Percentiles rank a stretch among this genome's conserved stretches.
Conservation (phyloP, 2,329 filamentous ascomycete species). For the Aureobasidium musti region DNA sequence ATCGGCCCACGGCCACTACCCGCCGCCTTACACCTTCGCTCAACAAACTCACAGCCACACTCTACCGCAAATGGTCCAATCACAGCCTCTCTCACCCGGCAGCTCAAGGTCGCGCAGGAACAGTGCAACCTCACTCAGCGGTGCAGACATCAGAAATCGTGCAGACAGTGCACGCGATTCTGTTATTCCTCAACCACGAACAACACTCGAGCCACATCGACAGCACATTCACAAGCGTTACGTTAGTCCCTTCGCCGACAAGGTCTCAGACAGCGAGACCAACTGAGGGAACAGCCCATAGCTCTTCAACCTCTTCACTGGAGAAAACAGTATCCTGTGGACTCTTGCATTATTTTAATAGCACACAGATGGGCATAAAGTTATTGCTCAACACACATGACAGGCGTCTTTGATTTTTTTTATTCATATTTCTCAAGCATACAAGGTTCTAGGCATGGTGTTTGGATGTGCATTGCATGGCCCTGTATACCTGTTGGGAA, state of each 20-base stretch:
- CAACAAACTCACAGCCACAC: constrained; percentile 40
- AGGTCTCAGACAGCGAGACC: constrained; percentile 15
- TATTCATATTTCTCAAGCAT: background rate
- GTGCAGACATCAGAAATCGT: constrained; percentile 34
- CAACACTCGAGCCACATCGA: constrained; percentile 24
- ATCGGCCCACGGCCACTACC: constrained; percentile 12
- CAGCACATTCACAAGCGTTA: constrained; percentile 22
- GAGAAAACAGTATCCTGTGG: constrained; percentile 21
- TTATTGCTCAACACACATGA: background rate
- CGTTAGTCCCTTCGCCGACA: constrained; percentile 23
- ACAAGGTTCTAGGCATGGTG: background rate
- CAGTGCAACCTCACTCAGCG: constrained; percentile 34
- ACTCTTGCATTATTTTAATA: background rate
- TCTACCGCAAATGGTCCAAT: constrained; percentile 37
- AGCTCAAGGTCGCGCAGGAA: constrained; percentile 36
- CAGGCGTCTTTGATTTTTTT: background rate
- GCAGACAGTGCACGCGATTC: constrained; percentile 39
- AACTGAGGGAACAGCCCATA: background rate
- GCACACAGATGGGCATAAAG: constrained; percentile 15
- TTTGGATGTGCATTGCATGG: background rate
- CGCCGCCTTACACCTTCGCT: constrained; percentile 32
- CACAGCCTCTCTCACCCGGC: constrained; percentile 33
- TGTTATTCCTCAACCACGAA: constrained; percentile 17
- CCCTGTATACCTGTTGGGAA: background rate
- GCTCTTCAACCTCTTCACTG: background rate